Conservation (phyloP, 805 yeast genomes). For the Lipomyces starkeyi region DNA sequence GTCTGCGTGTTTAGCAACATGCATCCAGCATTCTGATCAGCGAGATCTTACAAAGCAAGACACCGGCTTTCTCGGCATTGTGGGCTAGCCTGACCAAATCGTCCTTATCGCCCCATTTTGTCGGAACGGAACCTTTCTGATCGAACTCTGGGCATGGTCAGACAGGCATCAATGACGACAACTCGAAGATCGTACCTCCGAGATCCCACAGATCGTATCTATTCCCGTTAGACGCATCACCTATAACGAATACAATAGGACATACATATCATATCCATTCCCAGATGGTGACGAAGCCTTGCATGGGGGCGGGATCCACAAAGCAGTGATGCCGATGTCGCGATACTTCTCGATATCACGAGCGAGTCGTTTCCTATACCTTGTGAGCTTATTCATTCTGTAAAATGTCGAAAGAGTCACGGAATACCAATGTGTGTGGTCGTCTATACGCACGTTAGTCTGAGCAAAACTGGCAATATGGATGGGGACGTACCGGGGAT, state of each 20-base stretch:
- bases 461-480: background rate
- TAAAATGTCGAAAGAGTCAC: background rate
- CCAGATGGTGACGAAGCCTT: conserved; percentile 35
- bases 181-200: conserved; percentile 12
- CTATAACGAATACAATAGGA: background rate
- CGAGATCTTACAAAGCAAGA: conserved; percentile 14
- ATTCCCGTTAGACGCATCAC: background rate
- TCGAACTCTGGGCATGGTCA: conserved; percentile 24
- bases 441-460: conserved; percentile 19
- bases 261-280: conserved; percentile 34
- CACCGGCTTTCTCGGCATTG: conserved; percentile 15
- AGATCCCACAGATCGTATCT: conserved; percentile 37
- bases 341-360: conserved; percentile 20
- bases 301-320: conserved; percentile 36
- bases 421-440: conserved; percentile 32
- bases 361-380: conserved; percentile 23
- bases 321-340: conserved; percentile 32
- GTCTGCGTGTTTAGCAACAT: background rate
- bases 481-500: conserved; percentile 21
- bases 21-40: background rate
- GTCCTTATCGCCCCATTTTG: conserved; percentile 36
- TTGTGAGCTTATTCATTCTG: no score
- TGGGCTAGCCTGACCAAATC: conserved; percentile 25
- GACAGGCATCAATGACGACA: background rate
- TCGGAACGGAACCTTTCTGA: conserved; percentile 31